phyloP scores from a whole-genome alignment of 306 rosid genomes.

The Datisca glomerata region DNA sequence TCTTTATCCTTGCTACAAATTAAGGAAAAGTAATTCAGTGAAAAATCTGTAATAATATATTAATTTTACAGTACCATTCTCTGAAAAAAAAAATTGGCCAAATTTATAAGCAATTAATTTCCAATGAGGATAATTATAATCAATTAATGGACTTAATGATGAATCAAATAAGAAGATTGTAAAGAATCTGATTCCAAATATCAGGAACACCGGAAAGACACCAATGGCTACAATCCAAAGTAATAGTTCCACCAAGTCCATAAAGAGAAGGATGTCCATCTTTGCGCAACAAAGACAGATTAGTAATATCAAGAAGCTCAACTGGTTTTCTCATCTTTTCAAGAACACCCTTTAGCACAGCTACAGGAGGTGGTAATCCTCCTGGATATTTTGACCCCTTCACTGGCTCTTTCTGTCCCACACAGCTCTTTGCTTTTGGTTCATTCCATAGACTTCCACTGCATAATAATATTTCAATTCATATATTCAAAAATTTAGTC shows the following conservation, averaged over 20 bases:
- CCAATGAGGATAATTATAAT: not conserved
- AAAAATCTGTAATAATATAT: no score
- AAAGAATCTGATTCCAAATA: constrained; percentile 75
- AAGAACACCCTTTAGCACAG: constrained; percentile 43
- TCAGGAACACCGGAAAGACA: constrained; percentile 96
- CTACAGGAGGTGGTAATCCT: constrained; percentile 53
- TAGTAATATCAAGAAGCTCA: constrained; percentile 58
- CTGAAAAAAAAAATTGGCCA: no score
- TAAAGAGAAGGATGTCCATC: constrained; percentile 85
- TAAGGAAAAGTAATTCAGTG: no score
- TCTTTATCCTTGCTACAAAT: no score
- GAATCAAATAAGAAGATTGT: constrained; percentile 41
- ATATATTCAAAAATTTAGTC: not conserved
- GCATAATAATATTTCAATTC: not conserved
- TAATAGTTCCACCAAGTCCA: constrained; percentile 36
- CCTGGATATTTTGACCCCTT: constrained; percentile 57
- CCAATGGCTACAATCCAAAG: constrained; percentile 89
- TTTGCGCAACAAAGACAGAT: constrained; percentile 59
- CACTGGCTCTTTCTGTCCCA: constrained; percentile 38
- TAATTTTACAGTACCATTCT: no score
- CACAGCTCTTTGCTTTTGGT: constrained; percentile 52
- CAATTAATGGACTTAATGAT: not conserved
- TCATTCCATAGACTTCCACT: constrained; percentile 78
- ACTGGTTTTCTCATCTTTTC: constrained; percentile 46
- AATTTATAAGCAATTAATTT: not conserved